A percentile compares a stretch with the other conserved stretches of the same genome.
Evolutionary conservation across 2,329 filamentous ascomycete species (phyloP).

Genomic region (Phyllosticta capitalensis): DNA sequence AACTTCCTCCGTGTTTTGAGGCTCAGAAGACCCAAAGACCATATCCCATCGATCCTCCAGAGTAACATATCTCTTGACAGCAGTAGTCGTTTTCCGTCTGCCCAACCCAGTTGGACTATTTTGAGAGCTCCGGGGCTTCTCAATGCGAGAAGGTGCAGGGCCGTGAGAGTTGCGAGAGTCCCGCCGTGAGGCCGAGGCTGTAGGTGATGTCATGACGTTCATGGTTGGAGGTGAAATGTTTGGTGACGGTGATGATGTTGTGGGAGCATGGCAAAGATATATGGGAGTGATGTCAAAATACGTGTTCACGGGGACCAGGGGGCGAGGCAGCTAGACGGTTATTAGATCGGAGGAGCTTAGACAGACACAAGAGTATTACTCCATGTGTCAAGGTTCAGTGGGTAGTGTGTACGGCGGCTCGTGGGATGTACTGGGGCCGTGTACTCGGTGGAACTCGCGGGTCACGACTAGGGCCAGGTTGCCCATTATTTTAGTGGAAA

Average conservation of each 20-base stretch:
- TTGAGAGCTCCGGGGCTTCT: conserved; percentile 31
- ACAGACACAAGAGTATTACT: conserved; percentile 11
- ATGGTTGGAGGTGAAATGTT: conserved; percentile 14
- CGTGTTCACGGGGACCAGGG: conserved; percentile 10
- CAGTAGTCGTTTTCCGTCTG: conserved; percentile 28
- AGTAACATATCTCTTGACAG: conserved; percentile 29
- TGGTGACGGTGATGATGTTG: conserved; percentile 4
- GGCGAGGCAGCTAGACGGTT: conserved; percentile 11
- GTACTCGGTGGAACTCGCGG: conserved; percentile 11
- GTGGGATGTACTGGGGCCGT: conserved; percentile 10
- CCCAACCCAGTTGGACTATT: conserved; percentile 28
- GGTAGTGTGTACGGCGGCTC: conserved; percentile 11
- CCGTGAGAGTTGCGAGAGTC: conserved; percentile 24
- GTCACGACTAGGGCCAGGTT: conserved; percentile 10
- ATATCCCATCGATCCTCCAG: conserved; percentile 32
- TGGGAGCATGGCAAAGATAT: conserved; percentile 2
- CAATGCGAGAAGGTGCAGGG: conserved; percentile 21
- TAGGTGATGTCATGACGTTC: conserved; percentile 18
- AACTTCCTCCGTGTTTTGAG: conserved; percentile 1
- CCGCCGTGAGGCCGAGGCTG: conserved; percentile 15
- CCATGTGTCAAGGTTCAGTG: conserved; percentile 11
- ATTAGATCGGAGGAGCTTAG: conserved; percentile 8
- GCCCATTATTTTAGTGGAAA: conserved; percentile 8
- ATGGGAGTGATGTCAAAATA: conserved; percentile 10
- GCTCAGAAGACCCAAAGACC: conserved; percentile 26